These are phyloP conservation scores for Annulohypoxylon truncatum DNA, from an alignment of 2,329 filamentous ascomycete species.

Conservation along the genomic window DNA sequence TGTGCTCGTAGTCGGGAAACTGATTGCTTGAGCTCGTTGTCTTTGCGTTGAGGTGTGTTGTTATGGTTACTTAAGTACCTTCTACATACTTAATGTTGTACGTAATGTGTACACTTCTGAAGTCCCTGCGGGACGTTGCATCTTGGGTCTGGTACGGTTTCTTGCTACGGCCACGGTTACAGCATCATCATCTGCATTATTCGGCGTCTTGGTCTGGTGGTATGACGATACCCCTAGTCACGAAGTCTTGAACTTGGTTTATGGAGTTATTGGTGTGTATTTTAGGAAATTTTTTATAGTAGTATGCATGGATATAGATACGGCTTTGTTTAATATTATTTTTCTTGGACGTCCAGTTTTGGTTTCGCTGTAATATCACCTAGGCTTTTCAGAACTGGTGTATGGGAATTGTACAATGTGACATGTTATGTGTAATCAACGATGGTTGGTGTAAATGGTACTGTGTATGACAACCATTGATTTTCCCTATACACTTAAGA, in stretches of 20 bases:
- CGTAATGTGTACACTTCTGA: slow-evolving; percentile 16
- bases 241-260: neutral
- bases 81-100: neutral
- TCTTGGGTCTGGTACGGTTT: slow-evolving; percentile 1
- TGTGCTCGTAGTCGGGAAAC: slow-evolving; percentile 38
- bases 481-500: too few relatives aligned
- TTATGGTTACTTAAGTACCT: neutral
- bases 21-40: slow-evolving; percentile 40
- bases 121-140: slow-evolving; percentile 19
- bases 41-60: slow-evolving; percentile 22
- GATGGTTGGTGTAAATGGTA: too few relatives aligned
- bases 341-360: neutral
- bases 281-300: neutral
- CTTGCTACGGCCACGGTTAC: neutral
- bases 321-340: neutral
- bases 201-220: slow-evolving; percentile 33
- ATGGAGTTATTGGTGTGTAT: slow-evolving; percentile 9
- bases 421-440: neutral
- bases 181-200: slow-evolving; percentile 20
- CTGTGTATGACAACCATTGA: too few relatives aligned
- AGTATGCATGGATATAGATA: neutral
- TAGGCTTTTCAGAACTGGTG: neutral
- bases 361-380: neutral
- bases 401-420: neutral
- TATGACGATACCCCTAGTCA: slow-evolving; percentile 22